Conservation (phyloP, 371 early-diverging fungal genomes). For the Catenaria anguillulae region DNA sequence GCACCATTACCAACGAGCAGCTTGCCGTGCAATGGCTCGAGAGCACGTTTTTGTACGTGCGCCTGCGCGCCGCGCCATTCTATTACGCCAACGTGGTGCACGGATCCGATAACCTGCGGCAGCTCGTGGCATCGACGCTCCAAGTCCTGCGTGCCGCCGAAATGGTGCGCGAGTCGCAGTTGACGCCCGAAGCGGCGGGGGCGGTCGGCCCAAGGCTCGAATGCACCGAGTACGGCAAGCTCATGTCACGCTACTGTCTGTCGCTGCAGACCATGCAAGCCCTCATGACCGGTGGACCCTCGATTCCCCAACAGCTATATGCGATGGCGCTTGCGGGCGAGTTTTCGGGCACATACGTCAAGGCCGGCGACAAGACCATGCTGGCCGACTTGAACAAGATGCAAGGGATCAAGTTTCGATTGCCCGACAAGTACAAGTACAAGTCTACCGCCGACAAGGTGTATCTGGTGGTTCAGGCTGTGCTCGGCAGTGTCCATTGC, state of each 20-base stretch:
- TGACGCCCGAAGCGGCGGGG: slow-evolving; percentile 5
- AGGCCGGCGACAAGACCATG: slow-evolving; percentile 34
- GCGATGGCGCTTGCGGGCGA: slow-evolving; percentile 30
- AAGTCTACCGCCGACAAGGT: background rate
- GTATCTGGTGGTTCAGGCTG: background rate
- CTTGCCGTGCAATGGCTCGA: slow-evolving; percentile 44
- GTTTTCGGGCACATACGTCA: slow-evolving; percentile 22
- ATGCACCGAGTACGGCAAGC: background rate
- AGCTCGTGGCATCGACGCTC: slow-evolving; percentile 24
- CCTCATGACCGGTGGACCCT: slow-evolving; percentile 14
- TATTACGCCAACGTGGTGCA: slow-evolving; percentile 27
- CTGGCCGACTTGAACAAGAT: slow-evolving; percentile 64
- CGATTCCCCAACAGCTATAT: slow-evolving; percentile 24
- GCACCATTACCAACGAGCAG: slow-evolving; percentile 37
- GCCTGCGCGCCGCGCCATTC: slow-evolving; percentile 41
- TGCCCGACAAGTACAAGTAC: background rate
- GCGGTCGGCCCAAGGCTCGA: slow-evolving; percentile 11
- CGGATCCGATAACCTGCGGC: slow-evolving; percentile 26
- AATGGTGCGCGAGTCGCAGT: background rate
- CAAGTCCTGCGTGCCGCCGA: slow-evolving; percentile 18
- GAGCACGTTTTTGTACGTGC: slow-evolving; percentile 47
- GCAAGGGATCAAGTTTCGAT: background rate
- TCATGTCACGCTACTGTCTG: slow-evolving; percentile 38
- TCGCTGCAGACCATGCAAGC: slow-evolving; percentile 24
- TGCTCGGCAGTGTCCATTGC: no score